phyloP scores from a whole-genome alignment of 768 basidiomycete species.

The Termitomyces sp. region DNA sequence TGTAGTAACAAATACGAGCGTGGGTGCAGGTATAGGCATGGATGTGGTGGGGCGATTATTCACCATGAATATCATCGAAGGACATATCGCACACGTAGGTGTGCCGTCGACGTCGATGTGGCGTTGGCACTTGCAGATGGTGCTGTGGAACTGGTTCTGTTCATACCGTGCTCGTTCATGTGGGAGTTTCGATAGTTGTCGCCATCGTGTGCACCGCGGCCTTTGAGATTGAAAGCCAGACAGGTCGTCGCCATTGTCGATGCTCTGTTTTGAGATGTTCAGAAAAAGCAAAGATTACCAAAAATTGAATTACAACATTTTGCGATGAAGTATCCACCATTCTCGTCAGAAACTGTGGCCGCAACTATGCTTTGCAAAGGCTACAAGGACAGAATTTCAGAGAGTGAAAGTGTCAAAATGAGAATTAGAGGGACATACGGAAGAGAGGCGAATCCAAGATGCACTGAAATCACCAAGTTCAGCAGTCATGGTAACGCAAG shows the following conservation, averaged over 20 bases:
- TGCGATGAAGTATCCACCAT: background rate
- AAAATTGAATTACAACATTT: background rate
- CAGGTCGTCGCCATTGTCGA: too few species aligned
- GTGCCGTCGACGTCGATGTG: too few species aligned
- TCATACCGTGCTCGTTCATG: too few species aligned
- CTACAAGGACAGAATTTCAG: background rate
- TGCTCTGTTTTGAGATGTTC: background rate
- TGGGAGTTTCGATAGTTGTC: too few species aligned
- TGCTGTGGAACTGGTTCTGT: too few species aligned
- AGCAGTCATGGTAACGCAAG: background rate
- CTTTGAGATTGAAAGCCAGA: too few species aligned
- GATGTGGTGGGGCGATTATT: too few species aligned
- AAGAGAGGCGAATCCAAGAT: background rate
- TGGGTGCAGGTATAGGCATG: too few species aligned
- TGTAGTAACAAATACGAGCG: background rate
- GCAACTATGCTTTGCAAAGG: background rate
- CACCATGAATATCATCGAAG: too few species aligned
- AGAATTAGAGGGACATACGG: background rate
- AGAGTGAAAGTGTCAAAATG: background rate
- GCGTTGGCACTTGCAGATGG: too few species aligned
- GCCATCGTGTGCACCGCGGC: too few species aligned
- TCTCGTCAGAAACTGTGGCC: background rate
- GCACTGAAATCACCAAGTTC: background rate
- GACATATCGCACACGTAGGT: too few species aligned
- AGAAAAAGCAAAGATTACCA: background rate